Conservation (phyloP, 805 yeast species). For the Osmozyma mogii region DNA sequence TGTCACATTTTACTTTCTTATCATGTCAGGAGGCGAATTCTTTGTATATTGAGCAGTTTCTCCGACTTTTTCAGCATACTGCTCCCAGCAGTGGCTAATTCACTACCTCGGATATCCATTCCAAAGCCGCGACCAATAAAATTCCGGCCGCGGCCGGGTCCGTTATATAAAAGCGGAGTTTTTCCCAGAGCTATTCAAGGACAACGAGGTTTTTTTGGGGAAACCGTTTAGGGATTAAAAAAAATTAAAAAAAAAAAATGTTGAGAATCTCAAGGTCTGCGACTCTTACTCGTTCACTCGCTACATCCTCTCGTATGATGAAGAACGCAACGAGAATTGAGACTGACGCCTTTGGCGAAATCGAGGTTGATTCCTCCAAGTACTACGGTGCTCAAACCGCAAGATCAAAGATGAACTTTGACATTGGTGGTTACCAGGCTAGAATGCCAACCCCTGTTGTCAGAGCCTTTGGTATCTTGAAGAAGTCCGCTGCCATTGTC, state of each 20-base stretch:
- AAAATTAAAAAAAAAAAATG: constrained; percentile 4
- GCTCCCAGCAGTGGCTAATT: too few relatives aligned
- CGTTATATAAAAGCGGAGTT: constrained; percentile 4
- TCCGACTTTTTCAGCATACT: too few relatives aligned
- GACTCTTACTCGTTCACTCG: constrained; percentile 16
- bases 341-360: constrained; percentile 94
- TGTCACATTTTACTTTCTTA: too few relatives aligned
- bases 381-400: constrained; percentile 99
- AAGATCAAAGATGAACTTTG: constrained; percentile 87
- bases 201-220: neutral
- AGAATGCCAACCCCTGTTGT: constrained; percentile 87
- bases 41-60: too few relatives aligned
- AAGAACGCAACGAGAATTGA: constrained; percentile 53
- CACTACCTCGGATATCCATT: too few relatives aligned
- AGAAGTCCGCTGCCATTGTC: constrained; percentile 91
- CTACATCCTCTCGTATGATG: constrained; percentile 16
- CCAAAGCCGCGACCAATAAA: neutral
- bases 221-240: too few relatives aligned
- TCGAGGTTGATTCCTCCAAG: constrained; percentile 76
- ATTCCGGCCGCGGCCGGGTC: constrained; percentile 3
- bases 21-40: too few relatives aligned
- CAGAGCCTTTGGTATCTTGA: constrained; percentile 86
- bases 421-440: constrained; percentile 90
- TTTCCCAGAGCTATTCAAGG: constrained; percentile 3
- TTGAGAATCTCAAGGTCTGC: constrained; percentile 11